A percentile compares a stretch with the other conserved stretches of the same genome.
Conservation (phyloP, 345 rosid genomes). For the Ceriops decandra region DNA sequence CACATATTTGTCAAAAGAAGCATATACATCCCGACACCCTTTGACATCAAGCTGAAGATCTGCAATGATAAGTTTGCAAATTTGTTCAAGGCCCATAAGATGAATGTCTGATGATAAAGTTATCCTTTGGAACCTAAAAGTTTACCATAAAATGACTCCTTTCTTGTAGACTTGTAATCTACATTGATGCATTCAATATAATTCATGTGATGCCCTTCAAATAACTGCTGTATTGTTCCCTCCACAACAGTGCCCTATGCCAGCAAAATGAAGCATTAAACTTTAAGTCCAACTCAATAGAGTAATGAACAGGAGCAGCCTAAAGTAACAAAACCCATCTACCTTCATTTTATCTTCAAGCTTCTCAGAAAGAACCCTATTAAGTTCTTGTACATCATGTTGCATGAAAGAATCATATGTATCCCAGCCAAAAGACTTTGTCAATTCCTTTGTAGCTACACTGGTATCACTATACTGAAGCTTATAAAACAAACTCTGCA, state of each 20-base stretch:
- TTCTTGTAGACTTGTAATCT: constrained; percentile 90
- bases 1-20: constrained; percentile 97
- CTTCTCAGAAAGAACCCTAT: constrained; percentile 90
- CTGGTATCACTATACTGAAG: constrained; percentile 53
- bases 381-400: constrained; percentile 98
- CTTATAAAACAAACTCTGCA: constrained; percentile 54
- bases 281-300: neutral
- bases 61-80: constrained; percentile 29
- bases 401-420: constrained; percentile 98
- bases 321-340: neutral
- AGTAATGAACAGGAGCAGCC: neutral
- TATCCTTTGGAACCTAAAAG: constrained; percentile 14
- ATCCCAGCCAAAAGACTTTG: constrained; percentile 87
- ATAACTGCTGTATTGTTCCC: constrained; percentile 53
- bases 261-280: constrained; percentile 10
- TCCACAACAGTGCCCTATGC: constrained; percentile 56
- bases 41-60: constrained; percentile 99
- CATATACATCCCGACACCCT: constrained; percentile 96
- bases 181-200: constrained; percentile 96
- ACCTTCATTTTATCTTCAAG: constrained; percentile 99
- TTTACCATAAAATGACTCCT: constrained; percentile 96
- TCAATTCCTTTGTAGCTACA: constrained; percentile 54
- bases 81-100: constrained; percentile 13
- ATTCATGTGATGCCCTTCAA: constrained; percentile 75
- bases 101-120: constrained; percentile 19